phyloP scores from a whole-genome alignment of 345 rosid genomes.

The Lumnitzera racemosa region DNA sequence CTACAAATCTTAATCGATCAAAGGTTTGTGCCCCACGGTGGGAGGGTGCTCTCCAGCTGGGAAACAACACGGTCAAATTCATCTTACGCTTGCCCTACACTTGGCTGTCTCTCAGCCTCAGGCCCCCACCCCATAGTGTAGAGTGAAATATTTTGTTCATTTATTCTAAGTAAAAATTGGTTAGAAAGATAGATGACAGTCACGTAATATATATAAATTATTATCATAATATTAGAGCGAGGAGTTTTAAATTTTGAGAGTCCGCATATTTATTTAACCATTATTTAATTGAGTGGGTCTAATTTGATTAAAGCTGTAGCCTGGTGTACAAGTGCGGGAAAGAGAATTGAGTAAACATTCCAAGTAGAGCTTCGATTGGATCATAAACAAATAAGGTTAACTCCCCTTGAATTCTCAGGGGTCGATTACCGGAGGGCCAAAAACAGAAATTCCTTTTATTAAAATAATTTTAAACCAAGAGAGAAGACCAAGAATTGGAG shows the following conservation, averaged over 20 bases:
- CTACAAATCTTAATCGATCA: neutral
- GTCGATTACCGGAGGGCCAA: neutral
- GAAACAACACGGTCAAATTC: neutral
- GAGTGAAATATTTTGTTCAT: no score
- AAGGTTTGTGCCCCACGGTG: neutral
- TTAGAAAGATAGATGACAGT: no score
- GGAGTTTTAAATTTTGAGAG: no score
- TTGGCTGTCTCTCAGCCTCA: conserved; percentile 13
- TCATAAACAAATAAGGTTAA: neutral
- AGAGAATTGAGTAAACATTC: no score
- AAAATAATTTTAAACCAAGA: neutral
- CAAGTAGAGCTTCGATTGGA: no score
- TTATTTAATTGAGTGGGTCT: no score
- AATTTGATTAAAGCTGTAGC: no score
- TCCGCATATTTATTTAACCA: no score
- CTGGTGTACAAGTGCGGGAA: no score
- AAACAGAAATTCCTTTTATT: conserved; percentile 1
- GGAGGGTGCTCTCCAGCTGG: conserved; percentile 22
- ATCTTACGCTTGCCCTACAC: conserved; percentile 12
- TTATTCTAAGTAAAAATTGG: no score
- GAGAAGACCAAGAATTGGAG: neutral
- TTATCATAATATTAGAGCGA: no score
- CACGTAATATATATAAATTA: no score
- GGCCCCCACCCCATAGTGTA: neutral
- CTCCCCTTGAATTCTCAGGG: conserved; percentile 15